Evolutionary conservation across 1,139 yeast species (phyloP).

Genomic region (Pneumocystis sp.): DNA sequence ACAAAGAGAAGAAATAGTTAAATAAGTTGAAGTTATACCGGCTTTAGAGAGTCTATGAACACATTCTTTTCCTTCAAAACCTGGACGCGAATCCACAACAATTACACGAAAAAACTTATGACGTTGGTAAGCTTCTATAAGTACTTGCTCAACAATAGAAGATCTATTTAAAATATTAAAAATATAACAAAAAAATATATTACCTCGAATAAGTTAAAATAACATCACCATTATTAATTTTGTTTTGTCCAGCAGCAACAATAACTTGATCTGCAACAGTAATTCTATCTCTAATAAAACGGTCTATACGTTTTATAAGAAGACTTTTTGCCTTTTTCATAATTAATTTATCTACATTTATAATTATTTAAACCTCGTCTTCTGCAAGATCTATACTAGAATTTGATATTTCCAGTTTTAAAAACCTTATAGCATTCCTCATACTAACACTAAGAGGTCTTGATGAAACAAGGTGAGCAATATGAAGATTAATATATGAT

Average conservation of each 20-base stretch:
- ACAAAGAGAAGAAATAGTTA: constrained; percentile 62
- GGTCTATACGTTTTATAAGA: constrained; percentile 56
- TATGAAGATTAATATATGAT: constrained; percentile 80
- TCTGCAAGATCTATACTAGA: constrained; percentile 56
- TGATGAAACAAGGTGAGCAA: constrained; percentile 79
- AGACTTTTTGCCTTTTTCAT: constrained; percentile 36
- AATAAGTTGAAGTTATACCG: constrained; percentile 56
- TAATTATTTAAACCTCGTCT: constrained; percentile 28
- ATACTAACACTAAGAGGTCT: constrained; percentile 84
- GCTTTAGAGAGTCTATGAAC: constrained; percentile 45
- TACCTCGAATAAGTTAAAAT: constrained; percentile 69
- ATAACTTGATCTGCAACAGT: constrained; percentile 74
- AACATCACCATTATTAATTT: constrained; percentile 62
- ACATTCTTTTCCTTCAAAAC: constrained; percentile 79
- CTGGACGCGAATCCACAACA: constrained; percentile 88
- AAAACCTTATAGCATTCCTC: constrained; percentile 97
- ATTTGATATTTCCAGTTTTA: constrained; percentile 80
- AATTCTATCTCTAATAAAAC: constrained; percentile 69
- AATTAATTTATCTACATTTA: background rate
- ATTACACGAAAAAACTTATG: constrained; percentile 62
- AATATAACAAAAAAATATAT: background rate
- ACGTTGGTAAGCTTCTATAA: constrained; percentile 53
- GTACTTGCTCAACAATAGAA: constrained; percentile 61
- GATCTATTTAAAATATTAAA: constrained; percentile 26
- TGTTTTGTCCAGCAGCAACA: constrained; percentile 63